Percentiles rank a stretch among this genome's conserved stretches.
Evolutionary conservation across 345 rosid species (phyloP).

Genomic region (Syzygium jambos): DNA sequence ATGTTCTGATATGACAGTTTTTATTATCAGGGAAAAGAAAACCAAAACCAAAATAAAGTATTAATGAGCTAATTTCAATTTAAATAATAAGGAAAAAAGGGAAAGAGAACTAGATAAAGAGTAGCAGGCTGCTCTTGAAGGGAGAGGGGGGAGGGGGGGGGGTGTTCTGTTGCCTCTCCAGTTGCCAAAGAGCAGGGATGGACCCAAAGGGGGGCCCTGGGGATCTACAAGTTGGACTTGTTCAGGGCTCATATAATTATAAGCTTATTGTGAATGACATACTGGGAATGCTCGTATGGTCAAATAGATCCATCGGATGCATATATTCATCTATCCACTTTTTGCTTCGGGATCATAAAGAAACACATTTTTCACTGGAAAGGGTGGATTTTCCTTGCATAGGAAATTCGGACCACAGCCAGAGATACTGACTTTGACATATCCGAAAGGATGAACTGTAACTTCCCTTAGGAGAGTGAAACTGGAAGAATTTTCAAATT

Average conservation of each 20-base stretch:
- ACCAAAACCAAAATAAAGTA: too few relatives aligned
- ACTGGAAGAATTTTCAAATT: neutral
- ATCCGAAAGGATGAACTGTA: neutral
- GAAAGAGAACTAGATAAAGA: neutral
- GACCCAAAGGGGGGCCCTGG: neutral
- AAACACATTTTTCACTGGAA: neutral
- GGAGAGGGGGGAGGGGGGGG: neutral
- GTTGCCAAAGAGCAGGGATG: neutral
- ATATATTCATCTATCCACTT: neutral
- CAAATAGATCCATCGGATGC: neutral
- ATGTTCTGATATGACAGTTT: neutral
- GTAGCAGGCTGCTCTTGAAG: neutral
- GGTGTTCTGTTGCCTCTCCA: neutral
- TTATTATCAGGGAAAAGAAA: too few relatives aligned
- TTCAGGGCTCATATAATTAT: neutral
- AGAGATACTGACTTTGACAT: neutral
- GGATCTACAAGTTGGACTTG: neutral
- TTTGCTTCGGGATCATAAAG: neutral
- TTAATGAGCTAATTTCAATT: neutral
- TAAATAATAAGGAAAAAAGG: neutral
- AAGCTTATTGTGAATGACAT: neutral
- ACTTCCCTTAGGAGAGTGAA: neutral
- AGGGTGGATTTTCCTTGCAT: neutral
- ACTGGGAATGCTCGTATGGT: neutral
- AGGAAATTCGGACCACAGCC: neutral